Evolutionary conservation across 1,139 yeast species (phyloP).

Genomic region (Zygoascus hellenicus): DNA sequence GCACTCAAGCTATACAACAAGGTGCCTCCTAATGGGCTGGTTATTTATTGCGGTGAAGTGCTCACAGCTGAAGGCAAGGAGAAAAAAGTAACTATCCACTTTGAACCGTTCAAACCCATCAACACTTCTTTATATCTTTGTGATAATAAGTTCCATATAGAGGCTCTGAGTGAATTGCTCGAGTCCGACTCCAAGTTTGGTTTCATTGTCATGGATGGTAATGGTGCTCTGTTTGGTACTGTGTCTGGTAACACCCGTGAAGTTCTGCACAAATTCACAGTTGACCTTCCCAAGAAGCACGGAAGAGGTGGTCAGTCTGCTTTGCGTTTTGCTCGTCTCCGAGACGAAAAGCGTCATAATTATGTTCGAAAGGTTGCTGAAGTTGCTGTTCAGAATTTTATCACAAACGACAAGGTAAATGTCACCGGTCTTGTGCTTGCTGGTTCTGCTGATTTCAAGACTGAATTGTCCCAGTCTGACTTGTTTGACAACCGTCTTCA

Average conservation of each 20-base stretch:
- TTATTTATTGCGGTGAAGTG: constrained; percentile 96
- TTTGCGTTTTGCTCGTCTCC: constrained; percentile 93
- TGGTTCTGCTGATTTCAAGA: constrained; percentile 98
- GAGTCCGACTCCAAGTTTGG: constrained; percentile 96
- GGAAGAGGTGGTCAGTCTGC: constrained; percentile 99
- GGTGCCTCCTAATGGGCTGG: constrained; percentile 92
- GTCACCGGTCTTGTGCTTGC: constrained; percentile 93
- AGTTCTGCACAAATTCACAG: constrained; percentile 90
- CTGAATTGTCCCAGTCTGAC: constrained; percentile 86
- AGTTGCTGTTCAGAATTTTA: constrained; percentile 94
- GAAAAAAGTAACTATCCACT: constrained; percentile 88
- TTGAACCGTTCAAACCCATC: constrained; percentile 97
- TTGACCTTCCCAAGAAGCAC: constrained; percentile 97
- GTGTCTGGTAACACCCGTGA: constrained; percentile 96
- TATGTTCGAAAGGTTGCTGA: constrained; percentile 97
- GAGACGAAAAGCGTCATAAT: constrained; percentile 98
- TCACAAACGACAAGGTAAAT: constrained; percentile 85
- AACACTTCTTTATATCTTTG: constrained; percentile 92
- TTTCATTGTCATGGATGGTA: constrained; percentile 98
- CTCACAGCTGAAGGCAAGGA: constrained; percentile 96
- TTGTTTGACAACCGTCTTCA: constrained; percentile 85
- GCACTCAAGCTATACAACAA: constrained; percentile 82
- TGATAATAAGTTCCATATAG: constrained; percentile 98
- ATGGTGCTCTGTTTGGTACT: constrained; percentile 95
- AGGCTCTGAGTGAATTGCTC: constrained; percentile 86